Evolutionary conservation across 2,329 filamentous ascomycete species (phyloP).

Genomic region (Drechmeria coniospora): DNA sequence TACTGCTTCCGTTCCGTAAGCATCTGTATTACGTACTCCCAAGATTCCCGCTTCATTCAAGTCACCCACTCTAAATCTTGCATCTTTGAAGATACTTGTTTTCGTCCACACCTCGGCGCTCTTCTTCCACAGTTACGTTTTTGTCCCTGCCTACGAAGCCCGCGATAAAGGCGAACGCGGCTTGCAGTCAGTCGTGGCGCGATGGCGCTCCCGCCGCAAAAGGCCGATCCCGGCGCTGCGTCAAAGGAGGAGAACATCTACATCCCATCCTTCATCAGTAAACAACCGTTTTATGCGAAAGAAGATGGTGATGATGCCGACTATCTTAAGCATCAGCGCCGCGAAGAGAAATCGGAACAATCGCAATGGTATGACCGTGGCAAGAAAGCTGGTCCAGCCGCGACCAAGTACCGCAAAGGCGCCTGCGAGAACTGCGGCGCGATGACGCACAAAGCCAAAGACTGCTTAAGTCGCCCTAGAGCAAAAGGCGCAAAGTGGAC

Average conservation of each 20-base stretch:
- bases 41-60: too few species aligned
- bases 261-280: conserved; percentile 95
- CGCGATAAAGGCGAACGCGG: too few species aligned
- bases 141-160: too few species aligned
- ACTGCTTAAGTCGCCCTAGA: conserved; percentile 77
- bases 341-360: conserved; percentile 44
- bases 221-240: conserved; percentile 20
- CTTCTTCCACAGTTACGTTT: too few species aligned
- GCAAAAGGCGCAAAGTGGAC: conserved; percentile 87
- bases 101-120: too few species aligned
- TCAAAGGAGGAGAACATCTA: conserved; percentile 94
- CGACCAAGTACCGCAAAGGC: conserved; percentile 94
- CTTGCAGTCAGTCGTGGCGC: too few species aligned
- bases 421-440: conserved; percentile 97
- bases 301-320: conserved; percentile 65
- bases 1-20: too few species aligned
- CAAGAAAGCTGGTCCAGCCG: conserved; percentile 67
- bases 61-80: too few species aligned
- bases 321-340: conserved; percentile 91
- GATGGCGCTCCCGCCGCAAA: conserved; percentile 14
- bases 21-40: too few species aligned
- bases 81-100: too few species aligned
- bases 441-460: conserved; percentile 91
- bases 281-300: conserved; percentile 88
- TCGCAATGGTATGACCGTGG: conserved; percentile 90